A percentile compares a stretch with the other conserved stretches of the same genome.
These are phyloP conservation scores for Venturia asperata DNA, from an alignment of 2,329 filamentous ascomycete species.

Conservation along the genomic window DNA sequence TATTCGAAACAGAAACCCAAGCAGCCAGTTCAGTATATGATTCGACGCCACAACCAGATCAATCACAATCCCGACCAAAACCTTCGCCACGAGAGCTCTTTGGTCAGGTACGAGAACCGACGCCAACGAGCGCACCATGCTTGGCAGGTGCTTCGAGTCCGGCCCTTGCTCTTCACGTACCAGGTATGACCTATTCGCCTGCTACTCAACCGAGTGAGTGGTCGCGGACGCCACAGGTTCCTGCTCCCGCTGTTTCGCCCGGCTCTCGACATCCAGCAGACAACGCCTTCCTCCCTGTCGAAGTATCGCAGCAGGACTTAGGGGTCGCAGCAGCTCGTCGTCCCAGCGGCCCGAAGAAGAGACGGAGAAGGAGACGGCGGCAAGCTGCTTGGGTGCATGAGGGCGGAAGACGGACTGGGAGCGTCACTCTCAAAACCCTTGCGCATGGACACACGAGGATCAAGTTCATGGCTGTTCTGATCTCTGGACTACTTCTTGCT, in stretches of 20 bases:
- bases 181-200: conserved; percentile 15
- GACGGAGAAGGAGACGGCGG: conserved; percentile 21
- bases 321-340: neutral
- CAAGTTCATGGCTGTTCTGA: conserved; percentile 47
- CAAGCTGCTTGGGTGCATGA: conserved; percentile 14
- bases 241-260: neutral
- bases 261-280: conserved; percentile 18
- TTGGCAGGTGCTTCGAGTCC: neutral
- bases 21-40: conserved; percentile 19
- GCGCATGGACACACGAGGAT: conserved; percentile 30
- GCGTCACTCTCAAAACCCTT: conserved; percentile 10
- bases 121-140: conserved; percentile 9
- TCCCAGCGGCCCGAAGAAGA: neutral
- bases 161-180: neutral
- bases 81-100: conserved; percentile 13
- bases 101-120: conserved; percentile 13
- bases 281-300: neutral
- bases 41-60: conserved; percentile 14
- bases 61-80: conserved; percentile 9
- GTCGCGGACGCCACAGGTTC: neutral
- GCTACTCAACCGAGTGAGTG: conserved; percentile 19
- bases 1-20: conserved; percentile 8
- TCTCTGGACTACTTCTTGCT: conserved; percentile 58
- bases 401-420: neutral
- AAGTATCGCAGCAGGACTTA: conserved; percentile 3